A percentile compares a stretch with the other conserved stretches of the same genome.
phyloP scores from a whole-genome alignment of 2,329 filamentous ascomycete species.

The Fonsecaea multimorphosa region DNA sequence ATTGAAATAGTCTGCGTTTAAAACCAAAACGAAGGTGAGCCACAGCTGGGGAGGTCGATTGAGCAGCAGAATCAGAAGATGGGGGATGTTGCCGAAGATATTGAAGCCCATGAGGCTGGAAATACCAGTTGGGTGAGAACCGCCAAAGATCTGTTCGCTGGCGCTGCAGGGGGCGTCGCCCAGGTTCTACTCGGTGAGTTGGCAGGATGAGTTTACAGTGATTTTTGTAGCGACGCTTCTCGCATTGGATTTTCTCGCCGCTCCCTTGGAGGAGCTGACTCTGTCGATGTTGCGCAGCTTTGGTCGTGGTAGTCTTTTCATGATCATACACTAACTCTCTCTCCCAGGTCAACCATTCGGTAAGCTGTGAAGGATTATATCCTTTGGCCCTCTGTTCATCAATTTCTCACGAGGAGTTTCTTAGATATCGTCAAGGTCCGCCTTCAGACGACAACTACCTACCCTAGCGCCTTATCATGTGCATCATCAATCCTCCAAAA shows the following conservation, averaged over 20 bases:
- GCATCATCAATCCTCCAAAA: slow-evolving; percentile 83
- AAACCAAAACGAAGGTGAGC: slow-evolving; percentile 14
- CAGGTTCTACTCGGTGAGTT: slow-evolving; percentile 88
- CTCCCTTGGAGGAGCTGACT: neutral
- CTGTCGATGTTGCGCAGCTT: slow-evolving; percentile 15
- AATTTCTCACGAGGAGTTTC: neutral
- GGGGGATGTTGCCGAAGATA: slow-evolving; percentile 27
- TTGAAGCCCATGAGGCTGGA: slow-evolving; percentile 37
- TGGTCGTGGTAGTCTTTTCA: neutral
- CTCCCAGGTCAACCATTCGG: slow-evolving; percentile 68
- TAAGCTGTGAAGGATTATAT: slow-evolving; percentile 47
- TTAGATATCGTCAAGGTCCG: slow-evolving; percentile 96
- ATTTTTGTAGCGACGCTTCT: neutral
- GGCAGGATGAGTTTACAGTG: neutral
- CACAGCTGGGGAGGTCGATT: neutral
- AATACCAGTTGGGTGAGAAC: slow-evolving; percentile 61
- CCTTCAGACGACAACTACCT: slow-evolving; percentile 84
- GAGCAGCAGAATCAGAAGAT: slow-evolving; percentile 21
- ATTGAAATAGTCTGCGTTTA: neutral
- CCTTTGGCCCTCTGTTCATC: neutral
- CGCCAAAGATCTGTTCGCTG: slow-evolving; percentile 87
- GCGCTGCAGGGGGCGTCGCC: slow-evolving; percentile 87
- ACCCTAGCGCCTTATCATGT: slow-evolving; percentile 78
- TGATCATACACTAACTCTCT: slow-evolving; percentile 15
- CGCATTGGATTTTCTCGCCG: neutral